Conservation (phyloP, 208 protist species). For the Porcisia hertigi region DNA sequence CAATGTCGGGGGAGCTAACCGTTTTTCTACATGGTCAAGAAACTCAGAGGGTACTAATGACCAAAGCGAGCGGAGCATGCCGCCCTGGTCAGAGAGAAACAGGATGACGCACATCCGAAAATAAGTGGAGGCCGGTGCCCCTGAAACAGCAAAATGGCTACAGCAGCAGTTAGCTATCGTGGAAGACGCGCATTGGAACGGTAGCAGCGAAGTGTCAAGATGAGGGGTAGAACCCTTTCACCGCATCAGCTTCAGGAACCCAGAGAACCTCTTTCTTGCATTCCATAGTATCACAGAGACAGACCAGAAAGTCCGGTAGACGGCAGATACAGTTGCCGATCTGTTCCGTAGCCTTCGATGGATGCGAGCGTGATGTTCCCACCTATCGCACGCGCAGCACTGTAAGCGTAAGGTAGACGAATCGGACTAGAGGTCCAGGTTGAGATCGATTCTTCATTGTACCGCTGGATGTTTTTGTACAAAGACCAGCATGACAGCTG, state of each 20-base stretch:
- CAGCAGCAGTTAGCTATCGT: background rate
- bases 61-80: background rate
- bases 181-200: background rate
- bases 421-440: conserved; percentile 73
- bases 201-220: background rate
- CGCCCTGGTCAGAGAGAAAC: background rate
- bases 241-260: background rate
- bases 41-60: background rate
- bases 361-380: conserved; percentile 61
- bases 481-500: conserved; percentile 58
- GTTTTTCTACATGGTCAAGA: background rate
- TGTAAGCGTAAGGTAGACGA: conserved; percentile 60
- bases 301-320: conserved; percentile 39
- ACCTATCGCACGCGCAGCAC: conserved; percentile 49
- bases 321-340: conserved; percentile 62
- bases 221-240: background rate
- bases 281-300: conserved; percentile 9
- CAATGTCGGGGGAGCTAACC: background rate
- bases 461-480: conserved; percentile 36
- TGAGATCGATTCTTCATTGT: conserved; percentile 12
- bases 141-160: background rate
- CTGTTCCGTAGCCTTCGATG: conserved; percentile 77
- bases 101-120: background rate
- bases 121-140: background rate
- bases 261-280: background rate